Percentiles rank a stretch among this genome's conserved stretches.
Evolutionary conservation across 805 yeast genomes (phyloP).

Genomic region (Cyberlindnera misumaiensis): DNA sequence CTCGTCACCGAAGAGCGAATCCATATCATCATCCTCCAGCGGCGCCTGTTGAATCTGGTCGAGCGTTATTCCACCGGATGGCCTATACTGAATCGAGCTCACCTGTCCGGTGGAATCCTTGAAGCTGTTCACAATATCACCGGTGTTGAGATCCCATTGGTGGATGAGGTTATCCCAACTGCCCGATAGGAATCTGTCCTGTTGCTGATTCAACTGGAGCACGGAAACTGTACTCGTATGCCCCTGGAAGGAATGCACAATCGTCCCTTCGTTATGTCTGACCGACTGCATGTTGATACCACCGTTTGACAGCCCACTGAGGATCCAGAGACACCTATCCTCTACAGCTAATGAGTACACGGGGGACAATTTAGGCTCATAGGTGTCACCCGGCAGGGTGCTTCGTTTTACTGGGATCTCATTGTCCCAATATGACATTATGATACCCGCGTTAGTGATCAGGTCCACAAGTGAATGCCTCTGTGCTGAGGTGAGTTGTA

Average conservation of each 20-base stretch:
- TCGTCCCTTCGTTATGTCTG: slow-evolving; percentile 73
- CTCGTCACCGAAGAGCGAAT: slow-evolving; percentile 49
- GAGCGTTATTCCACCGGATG: slow-evolving; percentile 29
- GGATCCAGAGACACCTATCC: slow-evolving; percentile 72
- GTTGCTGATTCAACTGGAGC: slow-evolving; percentile 52
- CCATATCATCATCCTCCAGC: slow-evolving; percentile 39
- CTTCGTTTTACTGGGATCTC: slow-evolving; percentile 70
- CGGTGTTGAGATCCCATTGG: slow-evolving; percentile 84
- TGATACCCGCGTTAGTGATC: slow-evolving; percentile 75
- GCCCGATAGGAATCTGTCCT: slow-evolving; percentile 67
- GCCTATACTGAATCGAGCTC: slow-evolving; percentile 67
- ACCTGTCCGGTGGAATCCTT: slow-evolving; percentile 69
- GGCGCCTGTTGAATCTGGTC: slow-evolving; percentile 14
- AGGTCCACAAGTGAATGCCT: slow-evolving; percentile 84
- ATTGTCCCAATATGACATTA: slow-evolving; percentile 89
- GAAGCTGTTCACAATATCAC: slow-evolving; percentile 43
- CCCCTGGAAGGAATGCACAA: slow-evolving; percentile 66
- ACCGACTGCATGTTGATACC: slow-evolving; percentile 83
- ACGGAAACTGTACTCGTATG: slow-evolving; percentile 77
- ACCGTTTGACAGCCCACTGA: slow-evolving; percentile 77
- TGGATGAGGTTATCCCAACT: slow-evolving; percentile 82
- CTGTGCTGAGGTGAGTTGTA: slow-evolving; percentile 86
- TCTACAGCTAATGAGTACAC: slow-evolving; percentile 86
- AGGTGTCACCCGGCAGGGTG: slow-evolving; percentile 27
- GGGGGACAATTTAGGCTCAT: slow-evolving; percentile 64